Base-by-base conservation (phyloP, 192 early-diverging fungal genomes). In the Umbelopsis sp. region DNA sequence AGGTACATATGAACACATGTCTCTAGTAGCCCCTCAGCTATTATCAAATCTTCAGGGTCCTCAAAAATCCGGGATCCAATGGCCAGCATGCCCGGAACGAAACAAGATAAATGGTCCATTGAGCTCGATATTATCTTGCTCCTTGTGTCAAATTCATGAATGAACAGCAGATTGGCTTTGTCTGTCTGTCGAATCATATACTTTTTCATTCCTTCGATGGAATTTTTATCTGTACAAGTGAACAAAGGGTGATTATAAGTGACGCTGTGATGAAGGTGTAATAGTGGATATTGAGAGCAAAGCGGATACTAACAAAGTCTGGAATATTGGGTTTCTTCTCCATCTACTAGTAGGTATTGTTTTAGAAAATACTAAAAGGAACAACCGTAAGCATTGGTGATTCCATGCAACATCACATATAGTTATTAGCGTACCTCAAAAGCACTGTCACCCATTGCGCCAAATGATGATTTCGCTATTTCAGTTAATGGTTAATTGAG, bases 61-160 rank as follows among this genome's bases (percentile, higher is more conserved):
- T 88, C 71, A 55, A 83, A 78, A 50, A 76, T 76, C 46, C 80
- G 80, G 27, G 82, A 47, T 5, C 86, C 84, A 67, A 89, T 79
- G 0, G 86, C 84, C 2, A 89, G 46, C 66, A 84, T 85, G 12
- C 87, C 86, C 33, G 78, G 79, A 15, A 84, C 83, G 67, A 86
- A 89, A 53, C 86, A 89, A 1, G 80, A 64, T 81, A 85, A 71
- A 48, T 76, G 75, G 25, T 76, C 75, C 70, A 71, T 71, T 20
- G 49, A 16, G 21, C 33, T 22, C 1, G 23, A 11, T 8, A 46
- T 27, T 16, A 53, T 46, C 15, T 46, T 71, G 27, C 2, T 13
- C 13, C 37, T 52, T 10, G 69, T 71, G 33, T 71, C 52, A 25
- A 52, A 45, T 37, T 25, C 18, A 27, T 33, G 23, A 2, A 66